Percentiles rank a stretch among this genome's conserved stretches.
Evolutionary conservation across 305 asterid species (phyloP).

Genomic region (Fraxinus dipetala): DNA sequence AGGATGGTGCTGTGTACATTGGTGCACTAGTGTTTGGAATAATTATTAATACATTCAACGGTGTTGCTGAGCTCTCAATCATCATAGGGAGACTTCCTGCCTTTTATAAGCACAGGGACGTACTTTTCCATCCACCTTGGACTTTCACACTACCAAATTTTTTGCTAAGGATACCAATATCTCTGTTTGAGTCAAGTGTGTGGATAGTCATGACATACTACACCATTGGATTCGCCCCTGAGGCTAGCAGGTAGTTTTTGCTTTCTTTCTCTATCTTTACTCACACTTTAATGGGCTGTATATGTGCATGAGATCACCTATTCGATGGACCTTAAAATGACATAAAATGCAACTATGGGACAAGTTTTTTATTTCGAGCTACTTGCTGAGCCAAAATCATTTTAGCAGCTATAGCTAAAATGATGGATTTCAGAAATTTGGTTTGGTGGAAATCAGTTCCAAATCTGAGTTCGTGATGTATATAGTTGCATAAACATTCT

Average conservation of each 20-base stretch:
- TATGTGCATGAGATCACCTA: background rate
- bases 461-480: background rate
- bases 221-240: conserved; percentile 59
- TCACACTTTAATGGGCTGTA: background rate
- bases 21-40: conserved; percentile 54
- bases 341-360: background rate
- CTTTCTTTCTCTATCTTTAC: background rate
- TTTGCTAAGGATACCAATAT: conserved; percentile 55
- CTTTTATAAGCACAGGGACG: conserved; percentile 60
- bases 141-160: conserved; percentile 51
- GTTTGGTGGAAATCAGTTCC: background rate
- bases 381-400: background rate
- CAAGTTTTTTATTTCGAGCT: background rate
- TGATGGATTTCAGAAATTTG: background rate
- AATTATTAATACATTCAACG: conserved; percentile 51
- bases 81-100: conserved; percentile 55
- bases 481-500: background rate
- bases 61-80: conserved; percentile 46
- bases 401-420: background rate
- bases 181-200: conserved; percentile 48
- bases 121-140: conserved; percentile 61
- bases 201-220: conserved; percentile 52
- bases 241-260: conserved; percentile 47
- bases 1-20: conserved; percentile 41
- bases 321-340: background rate